Evolutionary conservation across 306 rosid species (phyloP), one percentile per base, ranked within the genome.

Genomic region (Argentina anserina): DNA sequence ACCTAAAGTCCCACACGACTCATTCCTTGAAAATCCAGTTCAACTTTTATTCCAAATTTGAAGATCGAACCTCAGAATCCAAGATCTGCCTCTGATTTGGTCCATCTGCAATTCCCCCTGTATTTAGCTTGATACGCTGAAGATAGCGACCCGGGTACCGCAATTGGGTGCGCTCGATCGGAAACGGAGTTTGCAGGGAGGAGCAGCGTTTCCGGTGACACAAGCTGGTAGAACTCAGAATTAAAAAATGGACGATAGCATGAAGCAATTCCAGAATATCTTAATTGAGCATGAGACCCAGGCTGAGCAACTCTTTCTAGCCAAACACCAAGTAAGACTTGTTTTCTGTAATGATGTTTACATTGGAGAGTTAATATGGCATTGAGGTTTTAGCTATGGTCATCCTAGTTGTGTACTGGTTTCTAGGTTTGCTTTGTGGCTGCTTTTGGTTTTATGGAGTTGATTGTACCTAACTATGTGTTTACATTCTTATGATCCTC

Each of bases 241-340:
- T 36, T 59, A n/a, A 49, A 82, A 52, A 49, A 93, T 90, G 96
- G 88, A 85, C 39, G 85, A 86, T 58, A 75, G 31, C 34, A 75
- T 87, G 91, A 74, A 78, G 71, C 81, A 77, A 58, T 79, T 85
- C 47, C 91, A 87, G 63, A 56, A 81, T 6, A 26, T 81, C 11
- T 82, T 90, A 79, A 73, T 84, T 37, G 93, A 87, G 72, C 64
- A 90, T 46, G 98, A 93, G 82, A 56, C 82, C 29, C 96, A 86
- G 74, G 98, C 91, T 13, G 98, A 93, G 74, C 90, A 70, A 71
- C 90, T 89, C 77, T 88, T 93, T 69, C 76, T 93, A 65, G 88
- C 98, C 43, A 89, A 91, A 45, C 80, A 82, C 40, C 88, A 88
- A 90, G 91, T 92, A 82, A 42, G 36, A 33, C 6, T 46, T 18